Percentiles rank a stretch among this genome's conserved stretches.
Conservation (phyloP, 2,329 filamentous ascomycete genomes). For the Trichoderma oligosporum region DNA sequence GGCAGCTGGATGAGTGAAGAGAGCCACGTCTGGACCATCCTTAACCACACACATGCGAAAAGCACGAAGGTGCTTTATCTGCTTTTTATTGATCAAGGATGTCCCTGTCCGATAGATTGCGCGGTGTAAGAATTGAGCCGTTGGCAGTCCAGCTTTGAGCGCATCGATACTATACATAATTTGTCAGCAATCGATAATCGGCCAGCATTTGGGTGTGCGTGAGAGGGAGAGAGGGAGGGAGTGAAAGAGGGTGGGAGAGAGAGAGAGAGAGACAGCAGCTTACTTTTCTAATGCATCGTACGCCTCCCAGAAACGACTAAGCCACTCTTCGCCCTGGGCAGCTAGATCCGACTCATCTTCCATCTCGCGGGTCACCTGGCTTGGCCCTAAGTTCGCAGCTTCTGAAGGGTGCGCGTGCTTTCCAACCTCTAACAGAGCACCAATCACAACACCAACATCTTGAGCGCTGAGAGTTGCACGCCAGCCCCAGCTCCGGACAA, state of each 20-base stretch:
- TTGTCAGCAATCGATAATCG: neutral
- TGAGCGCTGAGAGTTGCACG: constrained; percentile 88
- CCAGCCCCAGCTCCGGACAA: constrained; percentile 97
- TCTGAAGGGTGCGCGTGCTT: constrained; percentile 45
- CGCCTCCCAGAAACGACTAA: constrained; percentile 65
- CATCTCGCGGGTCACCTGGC: constrained; percentile 39
- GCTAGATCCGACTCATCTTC: constrained; percentile 47
- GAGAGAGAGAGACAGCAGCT: no score
- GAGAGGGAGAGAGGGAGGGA: neutral
- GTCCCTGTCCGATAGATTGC: constrained; percentile 93
- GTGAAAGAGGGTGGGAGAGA: no score
- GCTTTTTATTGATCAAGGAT: constrained; percentile 84
- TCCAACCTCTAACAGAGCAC: constrained; percentile 89
- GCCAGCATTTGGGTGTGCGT: neutral
- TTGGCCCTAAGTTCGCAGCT: constrained; percentile 27
- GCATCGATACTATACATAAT: constrained; percentile 59
- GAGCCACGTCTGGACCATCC: constrained; percentile 83
- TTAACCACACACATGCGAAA: constrained; percentile 96
- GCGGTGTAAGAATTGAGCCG: constrained; percentile 83
- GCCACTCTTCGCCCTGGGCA: constrained; percentile 59
- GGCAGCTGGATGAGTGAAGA: constrained; percentile 90
- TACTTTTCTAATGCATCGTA: constrained; percentile 70
- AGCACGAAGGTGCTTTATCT: constrained; percentile 85
- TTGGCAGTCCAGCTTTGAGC: constrained; percentile 71
- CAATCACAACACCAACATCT: constrained; percentile 89